Percentiles rank a stretch among this genome's conserved stretches.
phyloP scores from a whole-genome alignment of 2,329 filamentous ascomycete genomes.

The Neophaeococcomyces aloes region DNA sequence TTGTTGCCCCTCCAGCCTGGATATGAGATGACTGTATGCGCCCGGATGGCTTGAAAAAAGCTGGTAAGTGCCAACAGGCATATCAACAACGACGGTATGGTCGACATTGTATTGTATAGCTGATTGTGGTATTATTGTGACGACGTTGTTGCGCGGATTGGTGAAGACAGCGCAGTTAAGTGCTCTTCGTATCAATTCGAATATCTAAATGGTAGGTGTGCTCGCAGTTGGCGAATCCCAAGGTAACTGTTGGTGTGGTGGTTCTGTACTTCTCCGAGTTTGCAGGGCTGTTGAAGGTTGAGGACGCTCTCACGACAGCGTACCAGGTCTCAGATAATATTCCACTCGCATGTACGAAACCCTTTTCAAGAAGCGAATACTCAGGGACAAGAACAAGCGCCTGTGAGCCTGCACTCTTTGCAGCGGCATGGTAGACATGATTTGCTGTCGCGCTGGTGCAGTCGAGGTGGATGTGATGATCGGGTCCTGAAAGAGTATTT shows the following conservation, averaged over 20 bases:
- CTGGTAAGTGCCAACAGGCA: constrained; percentile 24
- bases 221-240: too few species aligned
- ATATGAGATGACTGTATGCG: constrained; percentile 73
- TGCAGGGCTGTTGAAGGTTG: too few species aligned
- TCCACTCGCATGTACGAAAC: not conserved
- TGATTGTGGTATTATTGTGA: too few species aligned
- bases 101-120: constrained; percentile 10
- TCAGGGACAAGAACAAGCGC: not conserved
- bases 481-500: constrained; percentile 1
- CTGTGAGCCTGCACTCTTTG: constrained; percentile 1
- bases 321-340: too few species aligned
- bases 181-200: too few species aligned
- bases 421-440: constrained; percentile 1
- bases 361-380: not conserved
- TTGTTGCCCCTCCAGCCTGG: constrained; percentile 83
- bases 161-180: not conserved
- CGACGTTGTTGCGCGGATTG: too few species aligned
- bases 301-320: too few species aligned
- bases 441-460: constrained; percentile 2
- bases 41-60: constrained; percentile 31
- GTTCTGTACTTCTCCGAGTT: too few species aligned
- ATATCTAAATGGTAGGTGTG: too few species aligned
- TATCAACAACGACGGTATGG: constrained; percentile 9
- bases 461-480: constrained; percentile 8
- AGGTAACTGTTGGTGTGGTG: too few species aligned